phyloP scores from a whole-genome alignment of 2,329 filamentous ascomycete species.

The Talaromyces sp. region DNA sequence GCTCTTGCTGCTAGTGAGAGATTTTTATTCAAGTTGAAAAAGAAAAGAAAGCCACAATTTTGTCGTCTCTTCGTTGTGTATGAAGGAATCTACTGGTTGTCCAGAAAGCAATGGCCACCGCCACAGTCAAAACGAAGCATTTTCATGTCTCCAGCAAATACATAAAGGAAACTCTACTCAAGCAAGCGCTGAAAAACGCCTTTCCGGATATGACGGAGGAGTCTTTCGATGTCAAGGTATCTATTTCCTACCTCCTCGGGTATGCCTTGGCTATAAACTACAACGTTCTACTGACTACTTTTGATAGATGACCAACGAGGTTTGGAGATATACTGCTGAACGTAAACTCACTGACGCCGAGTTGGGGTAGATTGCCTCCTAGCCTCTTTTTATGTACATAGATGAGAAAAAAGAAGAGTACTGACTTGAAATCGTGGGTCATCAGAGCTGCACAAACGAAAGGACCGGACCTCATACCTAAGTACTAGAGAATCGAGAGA shows the following conservation, averaged over 20 bases:
- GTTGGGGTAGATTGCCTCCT: not conserved
- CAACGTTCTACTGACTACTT: not conserved
- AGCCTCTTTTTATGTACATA: not conserved
- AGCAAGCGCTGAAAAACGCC: not conserved
- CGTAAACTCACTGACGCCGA: not conserved
- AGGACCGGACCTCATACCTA: not conserved
- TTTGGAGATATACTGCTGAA: not conserved
- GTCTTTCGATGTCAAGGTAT: not conserved
- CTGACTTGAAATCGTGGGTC: not conserved
- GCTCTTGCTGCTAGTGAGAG: not conserved
- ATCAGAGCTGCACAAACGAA: not conserved
- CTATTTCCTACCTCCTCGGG: not conserved
- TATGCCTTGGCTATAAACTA: not conserved
- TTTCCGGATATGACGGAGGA: not conserved
- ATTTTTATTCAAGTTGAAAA: not conserved
- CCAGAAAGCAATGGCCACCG: not conserved
- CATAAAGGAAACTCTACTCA: not conserved
- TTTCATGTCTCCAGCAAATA: not conserved
- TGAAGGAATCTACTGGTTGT: not conserved
- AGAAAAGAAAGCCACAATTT: not conserved
- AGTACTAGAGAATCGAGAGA: not conserved
- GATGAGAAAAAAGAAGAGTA: not conserved
- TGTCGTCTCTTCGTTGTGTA: not conserved
- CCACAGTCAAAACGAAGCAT: not conserved
- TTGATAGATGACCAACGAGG: not conserved